Percentiles rank a stretch among this genome's conserved stretches.
phyloP scores from a whole-genome alignment of 495 filamentous ascomycete genomes.

The Podospora comata region DNA sequence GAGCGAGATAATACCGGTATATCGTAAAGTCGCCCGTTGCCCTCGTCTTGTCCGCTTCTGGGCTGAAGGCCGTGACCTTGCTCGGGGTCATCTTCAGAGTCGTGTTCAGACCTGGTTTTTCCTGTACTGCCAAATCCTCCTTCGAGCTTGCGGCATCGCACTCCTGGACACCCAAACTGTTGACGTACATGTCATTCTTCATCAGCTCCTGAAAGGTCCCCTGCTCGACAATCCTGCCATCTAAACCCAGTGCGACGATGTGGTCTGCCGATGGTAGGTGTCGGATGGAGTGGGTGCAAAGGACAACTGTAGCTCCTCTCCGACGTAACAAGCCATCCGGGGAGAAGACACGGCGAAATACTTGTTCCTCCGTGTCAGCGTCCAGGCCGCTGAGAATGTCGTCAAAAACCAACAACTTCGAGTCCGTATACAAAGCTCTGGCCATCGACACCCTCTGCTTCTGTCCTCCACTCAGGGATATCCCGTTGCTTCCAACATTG shows the following conservation, averaged over 20 bases:
- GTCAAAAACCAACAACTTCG: slow-evolving; percentile 34
- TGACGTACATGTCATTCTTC: slow-evolving; percentile 26
- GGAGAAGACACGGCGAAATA: slow-evolving; percentile 55
- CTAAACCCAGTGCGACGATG: slow-evolving; percentile 34
- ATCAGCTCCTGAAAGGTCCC: slow-evolving; percentile 28
- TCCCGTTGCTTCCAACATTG: slow-evolving; percentile 60
- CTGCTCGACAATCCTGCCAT: slow-evolving; percentile 28
- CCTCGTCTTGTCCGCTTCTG: slow-evolving; percentile 9
- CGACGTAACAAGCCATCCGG: slow-evolving; percentile 26
- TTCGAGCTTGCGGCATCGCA: slow-evolving; percentile 5
- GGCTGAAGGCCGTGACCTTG: not conserved
- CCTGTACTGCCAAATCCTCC: not conserved
- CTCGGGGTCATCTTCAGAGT: not conserved
- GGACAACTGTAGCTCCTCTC: slow-evolving; percentile 25
- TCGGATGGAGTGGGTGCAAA: slow-evolving; percentile 29
- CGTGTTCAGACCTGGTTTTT: not conserved
- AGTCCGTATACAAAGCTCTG: slow-evolving; percentile 36
- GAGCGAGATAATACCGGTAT: slow-evolving; percentile 27
- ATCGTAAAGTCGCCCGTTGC: slow-evolving; percentile 24
- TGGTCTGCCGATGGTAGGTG: slow-evolving; percentile 54
- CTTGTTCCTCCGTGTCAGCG: slow-evolving; percentile 56
- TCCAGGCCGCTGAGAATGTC: slow-evolving; percentile 64
- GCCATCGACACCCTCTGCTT: slow-evolving; percentile 54
- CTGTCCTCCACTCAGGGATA: slow-evolving; percentile 64
- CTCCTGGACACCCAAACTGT: slow-evolving; percentile 19